These are phyloP conservation scores for Aspergillus arachidicola DNA, from an alignment of 2,329 filamentous ascomycete species.

Conservation along the genomic window DNA sequence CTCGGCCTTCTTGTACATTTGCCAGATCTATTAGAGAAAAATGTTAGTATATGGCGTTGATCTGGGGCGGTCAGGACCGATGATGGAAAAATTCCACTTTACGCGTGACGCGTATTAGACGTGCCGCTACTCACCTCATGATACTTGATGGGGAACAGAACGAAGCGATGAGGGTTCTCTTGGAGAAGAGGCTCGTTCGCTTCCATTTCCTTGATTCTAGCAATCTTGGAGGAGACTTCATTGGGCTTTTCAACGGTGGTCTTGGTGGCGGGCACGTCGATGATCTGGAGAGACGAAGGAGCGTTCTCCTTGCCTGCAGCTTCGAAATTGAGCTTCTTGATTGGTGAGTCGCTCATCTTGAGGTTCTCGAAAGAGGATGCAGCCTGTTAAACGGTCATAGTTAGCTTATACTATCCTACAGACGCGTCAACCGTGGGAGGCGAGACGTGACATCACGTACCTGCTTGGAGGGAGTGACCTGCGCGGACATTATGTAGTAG, in stretches of 20 bases:
- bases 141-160: slow-evolving; percentile 98
- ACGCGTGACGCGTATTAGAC: slow-evolving; percentile 66
- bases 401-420: slow-evolving; percentile 36
- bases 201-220: slow-evolving; percentile 68
- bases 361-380: slow-evolving; percentile 83
- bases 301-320: slow-evolving; percentile 80
- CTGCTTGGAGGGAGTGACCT: slow-evolving; percentile 75
- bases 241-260: slow-evolving; percentile 50
- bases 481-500: slow-evolving; percentile 66
- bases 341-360: slow-evolving; percentile 84
- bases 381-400: slow-evolving; percentile 61
- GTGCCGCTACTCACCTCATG: slow-evolving; percentile 77
- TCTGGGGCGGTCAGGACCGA: slow-evolving; percentile 10
- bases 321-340: slow-evolving; percentile 85
- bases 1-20: slow-evolving; percentile 99
- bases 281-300: slow-evolving; percentile 53
- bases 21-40: slow-evolving; percentile 75
- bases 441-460: slow-evolving; percentile 54
- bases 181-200: slow-evolving; percentile 86
- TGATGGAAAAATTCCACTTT: slow-evolving; percentile 54
- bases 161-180: slow-evolving; percentile 95
- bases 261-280: slow-evolving; percentile 61
- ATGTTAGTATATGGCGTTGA: slow-evolving; percentile 41
- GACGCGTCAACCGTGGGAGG: slow-evolving; percentile 36
- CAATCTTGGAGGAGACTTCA: slow-evolving; percentile 45